A percentile compares a stretch with the other conserved stretches of the same genome.
Evolutionary conservation across 2,329 filamentous ascomycete species (phyloP).

Genomic region (Davidsoniella virescens): DNA sequence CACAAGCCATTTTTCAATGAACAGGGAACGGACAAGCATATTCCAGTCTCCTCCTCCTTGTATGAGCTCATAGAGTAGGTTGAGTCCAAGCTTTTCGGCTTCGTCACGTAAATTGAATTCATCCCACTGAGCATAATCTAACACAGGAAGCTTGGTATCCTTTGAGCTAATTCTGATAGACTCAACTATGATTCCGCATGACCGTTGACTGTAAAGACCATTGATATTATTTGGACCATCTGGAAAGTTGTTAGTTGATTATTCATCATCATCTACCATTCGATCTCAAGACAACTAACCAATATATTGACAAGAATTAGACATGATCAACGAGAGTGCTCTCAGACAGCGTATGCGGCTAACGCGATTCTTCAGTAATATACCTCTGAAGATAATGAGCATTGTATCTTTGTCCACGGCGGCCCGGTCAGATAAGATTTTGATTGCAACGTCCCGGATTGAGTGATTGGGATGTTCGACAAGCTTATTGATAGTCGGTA

Average conservation of each 20-base stretch:
- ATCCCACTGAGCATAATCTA: constrained; percentile 27
- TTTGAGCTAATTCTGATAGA: too few relatives aligned
- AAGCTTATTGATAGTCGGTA: constrained; percentile 50
- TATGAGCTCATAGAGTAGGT: constrained; percentile 42
- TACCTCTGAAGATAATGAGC: constrained; percentile 36
- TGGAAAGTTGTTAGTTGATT: not conserved
- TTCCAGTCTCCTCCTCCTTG: constrained; percentile 36
- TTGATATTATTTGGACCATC: constrained; percentile 24
- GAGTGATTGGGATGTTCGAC: constrained; percentile 55
- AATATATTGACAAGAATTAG: constrained; percentile 19
- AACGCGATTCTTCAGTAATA: constrained; percentile 42
- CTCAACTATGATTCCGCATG: constrained; percentile 17
- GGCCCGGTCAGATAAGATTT: constrained; percentile 38
- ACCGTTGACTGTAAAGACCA: constrained; percentile 31
- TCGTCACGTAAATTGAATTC: constrained; percentile 47
- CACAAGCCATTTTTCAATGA: constrained; percentile 59
- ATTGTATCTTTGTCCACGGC: constrained; percentile 41
- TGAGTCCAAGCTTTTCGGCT: constrained; percentile 42
- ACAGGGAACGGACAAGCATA: constrained; percentile 42
- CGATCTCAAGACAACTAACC: not conserved
- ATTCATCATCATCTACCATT: too few relatives aligned
- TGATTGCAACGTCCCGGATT: constrained; percentile 51
- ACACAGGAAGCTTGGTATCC: too few relatives aligned
- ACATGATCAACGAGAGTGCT: constrained; percentile 38
- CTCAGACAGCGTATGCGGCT: constrained; percentile 40